Evolutionary conservation across 805 yeast species (phyloP).

Genomic region (Ogataea thermomethanolica): DNA sequence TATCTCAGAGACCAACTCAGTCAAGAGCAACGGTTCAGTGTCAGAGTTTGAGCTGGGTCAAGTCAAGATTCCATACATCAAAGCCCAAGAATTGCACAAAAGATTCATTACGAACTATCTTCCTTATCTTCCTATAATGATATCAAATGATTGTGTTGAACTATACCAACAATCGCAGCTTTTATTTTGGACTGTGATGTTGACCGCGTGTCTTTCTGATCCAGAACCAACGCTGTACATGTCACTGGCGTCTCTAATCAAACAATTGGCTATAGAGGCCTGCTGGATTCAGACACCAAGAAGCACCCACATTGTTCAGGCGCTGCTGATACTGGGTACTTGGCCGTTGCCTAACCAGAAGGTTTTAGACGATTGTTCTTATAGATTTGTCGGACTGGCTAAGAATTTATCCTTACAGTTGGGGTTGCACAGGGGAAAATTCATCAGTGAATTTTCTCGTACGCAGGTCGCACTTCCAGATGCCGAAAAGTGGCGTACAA

Average conservation of each 20-base stretch:
- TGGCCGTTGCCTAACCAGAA: slow-evolving; percentile 96
- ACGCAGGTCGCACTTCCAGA: slow-evolving; percentile 85
- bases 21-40: slow-evolving; percentile 32
- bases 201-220: slow-evolving; percentile 81
- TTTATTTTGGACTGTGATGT: slow-evolving; percentile 85
- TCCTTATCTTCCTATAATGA: slow-evolving; percentile 77
- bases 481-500: slow-evolving; percentile 91
- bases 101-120: slow-evolving; percentile 63
- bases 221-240: slow-evolving; percentile 82
- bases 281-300: slow-evolving; percentile 94
- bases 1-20: slow-evolving; percentile 16
- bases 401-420: slow-evolving; percentile 79
- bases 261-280: slow-evolving; percentile 84
- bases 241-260: slow-evolving; percentile 70
- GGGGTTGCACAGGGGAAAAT: slow-evolving; percentile 89
- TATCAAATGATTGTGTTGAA: slow-evolving; percentile 67
- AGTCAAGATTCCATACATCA: slow-evolving; percentile 58
- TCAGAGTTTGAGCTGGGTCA: slow-evolving; percentile 75
- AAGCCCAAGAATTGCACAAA: slow-evolving; percentile 71
- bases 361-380: slow-evolving; percentile 87
- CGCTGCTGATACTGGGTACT: slow-evolving; percentile 72
- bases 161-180: slow-evolving; percentile 79
- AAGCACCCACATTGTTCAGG: slow-evolving; percentile 90
- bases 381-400: slow-evolving; percentile 84
- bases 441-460: slow-evolving; percentile 84